Conservation (phyloP, 805 yeast species). For the Sugiyamaella valdiviana region DNA sequence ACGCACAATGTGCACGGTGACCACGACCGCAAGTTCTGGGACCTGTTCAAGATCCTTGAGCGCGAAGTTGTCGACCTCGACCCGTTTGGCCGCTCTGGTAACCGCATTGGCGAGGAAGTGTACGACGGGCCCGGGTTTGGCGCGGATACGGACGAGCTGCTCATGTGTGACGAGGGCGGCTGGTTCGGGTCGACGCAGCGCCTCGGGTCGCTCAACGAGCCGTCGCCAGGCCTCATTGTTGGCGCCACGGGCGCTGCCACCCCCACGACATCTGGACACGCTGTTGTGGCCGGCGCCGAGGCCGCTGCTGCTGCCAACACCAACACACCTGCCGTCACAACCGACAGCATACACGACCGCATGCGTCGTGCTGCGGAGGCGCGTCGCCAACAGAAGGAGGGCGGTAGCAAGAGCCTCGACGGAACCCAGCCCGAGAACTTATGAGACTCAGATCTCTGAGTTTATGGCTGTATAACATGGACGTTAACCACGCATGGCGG, state of each 20-base stretch:
- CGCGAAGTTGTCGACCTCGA: constrained; percentile 29
- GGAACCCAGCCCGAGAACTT: too few relatives aligned
- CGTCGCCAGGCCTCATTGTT: background rate
- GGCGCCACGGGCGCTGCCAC: background rate
- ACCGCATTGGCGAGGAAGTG: constrained; percentile 17
- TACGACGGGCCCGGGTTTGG: constrained; percentile 19
- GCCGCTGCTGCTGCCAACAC: background rate
- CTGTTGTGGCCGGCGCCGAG: background rate
- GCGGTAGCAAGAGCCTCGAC: too few relatives aligned
- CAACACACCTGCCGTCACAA: background rate
- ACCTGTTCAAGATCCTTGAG: constrained; percentile 30
- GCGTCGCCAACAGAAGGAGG: constrained; percentile 5
- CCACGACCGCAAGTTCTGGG: constrained; percentile 34
- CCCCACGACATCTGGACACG: background rate
- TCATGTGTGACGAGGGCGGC: constrained; percentile 23
- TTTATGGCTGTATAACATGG: too few relatives aligned
- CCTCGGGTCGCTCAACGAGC: too few relatives aligned
- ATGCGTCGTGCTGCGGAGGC: constrained; percentile 17
- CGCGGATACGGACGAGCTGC: constrained; percentile 14
- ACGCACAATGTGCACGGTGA: constrained; percentile 34
- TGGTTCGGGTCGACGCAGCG: constrained; percentile 23
- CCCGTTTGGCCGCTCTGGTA: constrained; percentile 28
- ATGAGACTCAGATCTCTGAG: too few relatives aligned
- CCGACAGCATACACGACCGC: background rate
- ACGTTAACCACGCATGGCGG: too few relatives aligned